phyloP scores from a whole-genome alignment of 352 stramenopile genomes.

The Phytophthora megakarya region DNA sequence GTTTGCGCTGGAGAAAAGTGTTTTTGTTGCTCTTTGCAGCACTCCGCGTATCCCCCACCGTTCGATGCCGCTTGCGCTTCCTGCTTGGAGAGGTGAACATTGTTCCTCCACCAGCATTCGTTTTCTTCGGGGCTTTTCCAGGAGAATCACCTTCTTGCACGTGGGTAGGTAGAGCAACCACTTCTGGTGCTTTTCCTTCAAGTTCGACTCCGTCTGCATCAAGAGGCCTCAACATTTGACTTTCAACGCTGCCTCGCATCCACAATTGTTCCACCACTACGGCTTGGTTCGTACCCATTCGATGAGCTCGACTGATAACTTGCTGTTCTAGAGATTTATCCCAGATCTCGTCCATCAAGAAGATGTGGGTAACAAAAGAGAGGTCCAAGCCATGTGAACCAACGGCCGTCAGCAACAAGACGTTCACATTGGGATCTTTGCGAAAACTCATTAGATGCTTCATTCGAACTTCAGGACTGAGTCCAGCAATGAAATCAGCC shows the following conservation, averaged over 20 bases:
- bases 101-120: constrained; percentile 38
- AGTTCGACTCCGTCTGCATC: constrained; percentile 27
- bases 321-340: constrained; percentile 96
- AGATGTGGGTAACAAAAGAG: constrained; percentile 98
- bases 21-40: constrained; percentile 45
- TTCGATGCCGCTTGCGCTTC: constrained; percentile 41
- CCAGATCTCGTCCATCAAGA: constrained; percentile 96
- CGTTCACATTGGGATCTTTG: constrained; percentile 74
- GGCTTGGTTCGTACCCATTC: constrained; percentile 93
- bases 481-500: constrained; percentile 67
- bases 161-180: constrained; percentile 20
- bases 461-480: constrained; percentile 52
- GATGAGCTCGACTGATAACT: constrained; percentile 94
- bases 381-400: constrained; percentile 96
- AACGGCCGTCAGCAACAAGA: constrained; percentile 94
- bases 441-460: constrained; percentile 60
- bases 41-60: constrained; percentile 18
- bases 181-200: constrained; percentile 12
- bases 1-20: constrained; percentile 45
- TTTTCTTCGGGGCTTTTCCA: constrained; percentile 27
- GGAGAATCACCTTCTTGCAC: constrained; percentile 22
- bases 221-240: constrained; percentile 62
- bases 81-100: constrained; percentile 42
- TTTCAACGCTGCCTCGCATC: constrained; percentile 88
- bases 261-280: constrained; percentile 94